Conservation (phyloP, 1,284 basidiomycete species). For the Ceraceosorus guamensis region DNA sequence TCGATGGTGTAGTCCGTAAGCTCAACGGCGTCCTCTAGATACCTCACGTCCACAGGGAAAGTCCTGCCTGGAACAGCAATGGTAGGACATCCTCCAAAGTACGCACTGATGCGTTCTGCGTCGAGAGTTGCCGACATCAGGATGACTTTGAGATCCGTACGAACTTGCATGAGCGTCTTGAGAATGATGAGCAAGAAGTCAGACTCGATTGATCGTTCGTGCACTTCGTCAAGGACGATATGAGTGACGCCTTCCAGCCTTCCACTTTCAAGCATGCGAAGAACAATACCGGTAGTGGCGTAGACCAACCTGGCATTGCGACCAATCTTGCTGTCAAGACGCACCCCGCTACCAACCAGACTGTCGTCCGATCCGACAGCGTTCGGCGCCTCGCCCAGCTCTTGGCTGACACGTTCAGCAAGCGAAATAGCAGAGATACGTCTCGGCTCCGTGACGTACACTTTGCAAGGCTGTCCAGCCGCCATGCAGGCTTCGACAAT, state of each 20-base stretch:
- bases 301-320: conserved; percentile 33
- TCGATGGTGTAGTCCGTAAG: conserved; percentile 72
- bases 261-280: conserved; percentile 88
- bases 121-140: conserved; percentile 98
- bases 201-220: conserved; percentile 93
- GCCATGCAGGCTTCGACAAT: conserved; percentile 84
- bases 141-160: conserved; percentile 79
- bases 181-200: conserved; percentile 95
- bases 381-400: conserved; percentile 78
- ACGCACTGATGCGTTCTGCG: conserved; percentile 80
- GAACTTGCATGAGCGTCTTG: conserved; percentile 72
- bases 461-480: conserved; percentile 75
- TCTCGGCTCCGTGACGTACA: conserved; percentile 91
- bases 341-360: conserved; percentile 88
- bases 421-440: conserved; percentile 95
- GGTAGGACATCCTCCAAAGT: conserved; percentile 83
- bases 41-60: conserved; percentile 82
- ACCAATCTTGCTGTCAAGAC: conserved; percentile 71
- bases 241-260: conserved; percentile 92
- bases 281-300: conserved; percentile 89
- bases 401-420: conserved; percentile 87
- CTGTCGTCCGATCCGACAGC: conserved; percentile 73
- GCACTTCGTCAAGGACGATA: conserved; percentile 79
- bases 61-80: conserved; percentile 79
- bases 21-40: conserved; percentile 88